These are phyloP conservation scores for Aethionema arabicum DNA, from an alignment of 345 rosid genomes.

Conservation along the genomic window DNA sequence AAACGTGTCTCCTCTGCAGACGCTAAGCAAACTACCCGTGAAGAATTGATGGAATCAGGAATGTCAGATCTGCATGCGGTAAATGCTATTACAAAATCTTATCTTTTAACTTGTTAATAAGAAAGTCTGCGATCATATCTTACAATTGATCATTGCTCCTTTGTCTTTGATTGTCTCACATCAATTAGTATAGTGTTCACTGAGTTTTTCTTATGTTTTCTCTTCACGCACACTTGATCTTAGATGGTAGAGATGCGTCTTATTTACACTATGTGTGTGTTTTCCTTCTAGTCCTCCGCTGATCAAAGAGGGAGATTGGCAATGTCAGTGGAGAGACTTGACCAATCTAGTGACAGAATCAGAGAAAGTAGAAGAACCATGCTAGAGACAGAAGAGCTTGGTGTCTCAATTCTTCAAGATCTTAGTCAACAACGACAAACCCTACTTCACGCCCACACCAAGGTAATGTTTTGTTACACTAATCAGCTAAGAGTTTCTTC, in stretches of 20 bases:
- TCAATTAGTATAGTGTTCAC: conserved; percentile 3
- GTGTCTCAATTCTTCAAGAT: conserved; percentile 83
- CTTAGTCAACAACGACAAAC: conserved; percentile 87
- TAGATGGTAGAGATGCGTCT: background rate
- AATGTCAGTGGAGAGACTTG: conserved; percentile 75
- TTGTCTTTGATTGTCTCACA: background rate
- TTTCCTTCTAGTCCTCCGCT: conserved; percentile 51
- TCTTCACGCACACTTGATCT: background rate
- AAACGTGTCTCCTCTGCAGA: conserved; percentile 57
- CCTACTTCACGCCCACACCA: conserved; percentile 74
- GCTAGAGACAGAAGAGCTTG: conserved; percentile 91
- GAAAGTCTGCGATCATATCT: background rate
- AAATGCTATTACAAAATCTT: conserved; percentile 15
- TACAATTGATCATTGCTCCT: too few species aligned
- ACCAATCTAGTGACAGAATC: conserved; percentile 72
- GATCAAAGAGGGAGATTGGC: conserved; percentile 78
- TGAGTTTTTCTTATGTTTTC: background rate
- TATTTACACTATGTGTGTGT: background rate
- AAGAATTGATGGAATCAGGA: conserved; percentile 68
- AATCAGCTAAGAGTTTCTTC: background rate
- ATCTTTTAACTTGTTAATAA: background rate
- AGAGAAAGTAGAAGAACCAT: conserved; percentile 82
- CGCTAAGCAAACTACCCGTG: conserved; percentile 51
- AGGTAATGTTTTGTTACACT: conserved; percentile 37
- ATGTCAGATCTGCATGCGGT: conserved; percentile 54